Conservation (phyloP, 225 moss, liverwort and hornwort species). For the Pseudoscleropodium purum region DNA sequence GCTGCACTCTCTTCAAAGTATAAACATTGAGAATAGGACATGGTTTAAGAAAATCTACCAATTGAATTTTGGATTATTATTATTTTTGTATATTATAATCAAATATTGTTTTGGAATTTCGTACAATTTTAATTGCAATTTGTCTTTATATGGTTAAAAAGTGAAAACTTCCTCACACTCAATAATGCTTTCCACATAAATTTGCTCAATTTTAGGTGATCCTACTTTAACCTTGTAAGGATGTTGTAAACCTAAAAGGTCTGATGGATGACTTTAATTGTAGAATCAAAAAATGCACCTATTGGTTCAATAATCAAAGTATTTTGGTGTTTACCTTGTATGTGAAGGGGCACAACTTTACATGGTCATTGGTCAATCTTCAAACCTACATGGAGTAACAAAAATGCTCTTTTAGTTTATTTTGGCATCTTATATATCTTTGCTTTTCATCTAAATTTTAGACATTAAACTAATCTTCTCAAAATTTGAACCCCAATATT, state of each 20-base stretch:
- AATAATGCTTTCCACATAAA: neutral
- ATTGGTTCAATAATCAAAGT: neutral
- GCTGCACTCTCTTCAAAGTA: neutral
- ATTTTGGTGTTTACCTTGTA: neutral
- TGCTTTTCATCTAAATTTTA: neutral
- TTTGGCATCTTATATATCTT: neutral
- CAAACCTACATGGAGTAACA: fast-evolving
- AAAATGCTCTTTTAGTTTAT: neutral
- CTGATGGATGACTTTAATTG: neutral
- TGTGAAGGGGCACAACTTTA: fast-evolving
- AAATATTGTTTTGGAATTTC: neutral
- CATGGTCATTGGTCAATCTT: neutral
- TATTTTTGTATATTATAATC: neutral
- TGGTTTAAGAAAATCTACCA: neutral
- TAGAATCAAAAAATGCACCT: neutral
- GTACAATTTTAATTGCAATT: neutral
- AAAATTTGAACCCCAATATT: fast-evolving
- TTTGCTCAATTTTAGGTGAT: fast-evolving
- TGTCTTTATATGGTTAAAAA: neutral
- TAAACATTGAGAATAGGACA: neutral
- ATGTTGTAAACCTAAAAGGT: neutral
- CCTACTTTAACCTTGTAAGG: neutral
- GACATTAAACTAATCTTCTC: neutral
- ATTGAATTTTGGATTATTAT: neutral
- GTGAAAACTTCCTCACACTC: fast-evolving